phyloP scores from a whole-genome alignment of 1,284 basidiomycete species.

The Filobasidium uniguttulatum region DNA sequence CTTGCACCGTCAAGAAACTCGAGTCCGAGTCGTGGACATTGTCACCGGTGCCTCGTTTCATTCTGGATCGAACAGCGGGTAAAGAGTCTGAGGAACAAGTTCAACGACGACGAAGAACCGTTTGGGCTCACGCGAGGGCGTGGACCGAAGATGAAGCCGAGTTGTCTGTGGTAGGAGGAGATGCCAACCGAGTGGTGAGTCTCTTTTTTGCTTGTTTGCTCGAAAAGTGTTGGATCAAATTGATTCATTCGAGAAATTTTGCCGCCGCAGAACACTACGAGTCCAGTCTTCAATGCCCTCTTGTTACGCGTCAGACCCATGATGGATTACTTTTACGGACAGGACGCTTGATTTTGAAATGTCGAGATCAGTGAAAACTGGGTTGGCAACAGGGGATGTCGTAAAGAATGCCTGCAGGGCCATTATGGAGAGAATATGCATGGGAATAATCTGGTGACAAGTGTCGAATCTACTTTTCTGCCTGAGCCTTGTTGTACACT shows the following conservation, averaged over 20 bases:
- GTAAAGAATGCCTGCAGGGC: too few relatives aligned
- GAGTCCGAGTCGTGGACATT: conserved; percentile 25
- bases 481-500: too few relatives aligned
- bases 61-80: neutral
- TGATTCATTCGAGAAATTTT: neutral
- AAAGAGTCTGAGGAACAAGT: conserved; percentile 24
- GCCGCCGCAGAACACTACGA: conserved; percentile 59
- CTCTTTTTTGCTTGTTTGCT: neutral
- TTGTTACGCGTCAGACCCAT: conserved; percentile 57
- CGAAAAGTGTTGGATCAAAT: neutral
- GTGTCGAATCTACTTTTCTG: too few relatives aligned
- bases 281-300: conserved; percentile 74
- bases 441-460: too few relatives aligned
- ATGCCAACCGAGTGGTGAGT: conserved; percentile 56
- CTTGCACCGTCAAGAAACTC: conserved; percentile 36
- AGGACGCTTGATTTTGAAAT: too few relatives aligned
- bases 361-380: too few relatives aligned
- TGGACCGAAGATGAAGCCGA: conserved; percentile 60
- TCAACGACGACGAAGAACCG: conserved; percentile 41
- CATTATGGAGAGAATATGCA: too few relatives aligned
- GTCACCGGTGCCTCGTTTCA: conserved; percentile 3
- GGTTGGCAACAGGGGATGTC: too few relatives aligned
- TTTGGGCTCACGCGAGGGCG: conserved; percentile 49
- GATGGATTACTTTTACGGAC: conserved; percentile 63
- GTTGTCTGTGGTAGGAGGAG: conserved; percentile 51